phyloP scores from a whole-genome alignment of 306 rosid species.

The Acacia crassicarpa region DNA sequence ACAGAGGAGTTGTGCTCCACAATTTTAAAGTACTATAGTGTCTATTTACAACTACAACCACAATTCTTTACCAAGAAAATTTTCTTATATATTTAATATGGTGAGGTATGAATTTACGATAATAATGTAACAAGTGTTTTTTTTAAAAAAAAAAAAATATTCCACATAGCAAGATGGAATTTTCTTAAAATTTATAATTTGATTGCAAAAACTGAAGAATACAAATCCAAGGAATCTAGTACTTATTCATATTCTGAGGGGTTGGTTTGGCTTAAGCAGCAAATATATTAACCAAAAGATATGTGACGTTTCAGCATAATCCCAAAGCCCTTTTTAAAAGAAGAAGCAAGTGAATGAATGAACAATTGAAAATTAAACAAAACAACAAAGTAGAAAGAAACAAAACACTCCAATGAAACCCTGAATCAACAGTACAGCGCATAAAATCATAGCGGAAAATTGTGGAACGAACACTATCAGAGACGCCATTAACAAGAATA shows the following conservation, averaged over 20 bases:
- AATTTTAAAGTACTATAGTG: conserved; percentile 17
- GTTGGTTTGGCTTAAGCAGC: background rate
- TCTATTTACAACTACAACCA: conserved; percentile 4
- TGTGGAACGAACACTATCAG: background rate
- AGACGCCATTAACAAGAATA: background rate
- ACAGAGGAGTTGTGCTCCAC: background rate
- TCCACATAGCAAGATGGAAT: background rate
- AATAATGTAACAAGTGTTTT: background rate
- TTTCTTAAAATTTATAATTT: background rate
- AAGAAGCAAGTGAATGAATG: background rate
- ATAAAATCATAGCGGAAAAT: background rate
- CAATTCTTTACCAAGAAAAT: background rate
- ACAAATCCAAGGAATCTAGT: background rate
- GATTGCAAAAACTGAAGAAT: background rate
- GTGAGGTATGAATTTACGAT: background rate
- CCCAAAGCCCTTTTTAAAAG: conserved; percentile 11
- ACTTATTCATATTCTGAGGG: background rate
- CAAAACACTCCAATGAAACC: background rate
- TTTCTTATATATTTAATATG: background rate
- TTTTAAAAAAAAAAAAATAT: background rate
- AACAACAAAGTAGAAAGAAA: background rate
- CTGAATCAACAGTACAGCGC: background rate
- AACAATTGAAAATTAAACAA: background rate
- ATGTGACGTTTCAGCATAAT: background rate
- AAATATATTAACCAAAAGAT: background rate